A percentile compares a stretch with the other conserved stretches of the same genome.
phyloP scores from a whole-genome alignment of 305 asterid species.

The Plantago rigida region DNA sequence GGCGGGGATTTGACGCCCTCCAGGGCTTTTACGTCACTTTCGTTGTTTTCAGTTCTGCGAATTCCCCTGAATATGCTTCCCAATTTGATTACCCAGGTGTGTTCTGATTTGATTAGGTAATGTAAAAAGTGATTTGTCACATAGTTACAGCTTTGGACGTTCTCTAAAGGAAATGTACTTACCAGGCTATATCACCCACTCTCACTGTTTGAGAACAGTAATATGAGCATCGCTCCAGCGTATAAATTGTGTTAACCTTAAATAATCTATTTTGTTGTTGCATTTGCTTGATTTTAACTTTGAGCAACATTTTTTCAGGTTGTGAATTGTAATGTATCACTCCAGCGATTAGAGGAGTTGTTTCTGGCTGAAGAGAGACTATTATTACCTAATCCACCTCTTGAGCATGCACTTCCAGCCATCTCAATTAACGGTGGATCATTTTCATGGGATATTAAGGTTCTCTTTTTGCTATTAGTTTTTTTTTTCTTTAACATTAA shows the following conservation, averaged over 20 bases:
- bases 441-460: slow-evolving; percentile 94
- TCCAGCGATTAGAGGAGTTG: slow-evolving; percentile 82
- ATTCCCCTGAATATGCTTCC: slow-evolving; percentile 82
- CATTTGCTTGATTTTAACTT: slow-evolving; percentile 11
- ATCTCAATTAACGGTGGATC: slow-evolving; percentile 67
- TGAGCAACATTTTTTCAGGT: slow-evolving; percentile 42
- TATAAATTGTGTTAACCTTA: no score
- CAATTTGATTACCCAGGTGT: slow-evolving; percentile 81
- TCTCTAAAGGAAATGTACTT: slow-evolving; percentile 1
- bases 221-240: no score
- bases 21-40: slow-evolving; percentile 85
- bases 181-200: no score
- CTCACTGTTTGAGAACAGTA: no score
- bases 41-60: slow-evolving; percentile 68
- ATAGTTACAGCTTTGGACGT: slow-evolving; percentile 1
- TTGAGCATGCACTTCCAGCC: slow-evolving; percentile 69
- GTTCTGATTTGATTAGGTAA: slow-evolving; percentile 17
- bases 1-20: slow-evolving; percentile 94
- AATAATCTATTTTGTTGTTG: no score
- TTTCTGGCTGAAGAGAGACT: slow-evolving; percentile 80
- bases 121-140: slow-evolving; percentile 9
- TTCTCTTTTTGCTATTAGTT: slow-evolving; percentile 20
- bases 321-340: slow-evolving; percentile 83
- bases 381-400: slow-evolving; percentile 81
- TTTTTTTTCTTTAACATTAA: slow-evolving; percentile 10